Conservation (phyloP, 2,329 filamentous ascomycete species). For the Domatiomyces globalis region DNA sequence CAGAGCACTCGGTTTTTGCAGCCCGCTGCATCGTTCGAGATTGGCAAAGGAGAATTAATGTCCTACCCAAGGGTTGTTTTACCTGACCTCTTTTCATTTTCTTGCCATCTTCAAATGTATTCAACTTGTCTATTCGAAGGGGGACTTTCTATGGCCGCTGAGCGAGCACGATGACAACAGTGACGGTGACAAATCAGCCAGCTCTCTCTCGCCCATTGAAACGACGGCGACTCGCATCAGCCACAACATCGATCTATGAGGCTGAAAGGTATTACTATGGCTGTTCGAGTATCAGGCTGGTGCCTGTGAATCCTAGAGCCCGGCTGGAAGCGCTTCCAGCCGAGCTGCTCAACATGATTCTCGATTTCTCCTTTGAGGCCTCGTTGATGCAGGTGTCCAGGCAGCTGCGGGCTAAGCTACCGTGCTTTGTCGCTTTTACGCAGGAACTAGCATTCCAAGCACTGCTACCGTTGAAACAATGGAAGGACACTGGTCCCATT, state of each 20-base stretch:
- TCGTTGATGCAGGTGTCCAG: neutral
- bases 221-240: neutral
- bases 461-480: neutral
- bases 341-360: neutral
- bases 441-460: neutral
- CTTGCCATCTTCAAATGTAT: neutral
- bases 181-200: conserved; percentile 2
- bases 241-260: neutral
- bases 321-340: neutral
- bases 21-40: neutral
- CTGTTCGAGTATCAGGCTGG: neutral
- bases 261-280: neutral
- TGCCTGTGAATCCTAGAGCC: neutral
- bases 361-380: neutral
- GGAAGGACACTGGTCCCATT: neutral
- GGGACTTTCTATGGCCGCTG: neutral
- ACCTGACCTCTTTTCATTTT: neutral
- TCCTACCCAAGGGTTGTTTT: neutral
- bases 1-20: neutral
- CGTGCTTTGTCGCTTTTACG: neutral
- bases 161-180: neutral
- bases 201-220: neutral
- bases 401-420: neutral
- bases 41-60: neutral
- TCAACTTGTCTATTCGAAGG: neutral